Evolutionary conservation across 768 basidiomycete species (phyloP).

Genomic region (Stropharia rugosoannulata): DNA sequence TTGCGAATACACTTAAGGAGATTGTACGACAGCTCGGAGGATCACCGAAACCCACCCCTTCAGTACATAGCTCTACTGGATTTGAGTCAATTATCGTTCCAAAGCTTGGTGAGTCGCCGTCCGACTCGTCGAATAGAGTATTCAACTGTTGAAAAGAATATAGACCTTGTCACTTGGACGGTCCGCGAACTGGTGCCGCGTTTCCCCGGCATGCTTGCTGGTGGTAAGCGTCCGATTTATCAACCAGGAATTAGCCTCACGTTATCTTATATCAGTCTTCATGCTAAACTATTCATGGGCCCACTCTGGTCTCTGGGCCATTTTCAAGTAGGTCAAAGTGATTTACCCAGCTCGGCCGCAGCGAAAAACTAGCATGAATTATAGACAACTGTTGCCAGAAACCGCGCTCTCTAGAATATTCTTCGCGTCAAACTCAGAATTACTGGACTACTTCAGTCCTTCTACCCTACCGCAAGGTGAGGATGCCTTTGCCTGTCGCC

Average conservation of each 20-base stretch:
- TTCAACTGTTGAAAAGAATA: constrained; percentile 35
- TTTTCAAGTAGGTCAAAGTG: constrained; percentile 52
- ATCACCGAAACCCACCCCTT: constrained; percentile 40
- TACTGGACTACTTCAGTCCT: constrained; percentile 54
- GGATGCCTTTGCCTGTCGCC: constrained; percentile 9
- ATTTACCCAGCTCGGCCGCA: constrained; percentile 7
- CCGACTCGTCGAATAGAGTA: constrained; percentile 1
- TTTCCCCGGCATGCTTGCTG: constrained; percentile 76
- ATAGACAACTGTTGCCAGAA: constrained; percentile 61
- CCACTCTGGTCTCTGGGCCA: constrained; percentile 64
- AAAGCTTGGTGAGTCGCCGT: constrained; percentile 48
- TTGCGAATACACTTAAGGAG: constrained; percentile 55
- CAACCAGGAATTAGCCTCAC: neutral
- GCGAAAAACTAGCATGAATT: constrained; percentile 1
- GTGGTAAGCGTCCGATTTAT: constrained; percentile 41
- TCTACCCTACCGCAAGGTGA: constrained; percentile 59
- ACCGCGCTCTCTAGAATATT: constrained; percentile 61
- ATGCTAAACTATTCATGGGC: constrained; percentile 75
- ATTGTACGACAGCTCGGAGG: constrained; percentile 36
- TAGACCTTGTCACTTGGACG: constrained; percentile 65
- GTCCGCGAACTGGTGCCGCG: constrained; percentile 65
- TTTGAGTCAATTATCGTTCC: constrained; percentile 53
- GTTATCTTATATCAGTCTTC: constrained; percentile 45
- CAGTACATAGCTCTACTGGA: constrained; percentile 74
- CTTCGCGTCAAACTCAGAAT: constrained; percentile 58